Percentiles rank a stretch among this genome's conserved stretches.
Evolutionary conservation across 2,329 filamentous ascomycete genomes (phyloP).

Genomic region (Trichoderma brevicompactum): DNA sequence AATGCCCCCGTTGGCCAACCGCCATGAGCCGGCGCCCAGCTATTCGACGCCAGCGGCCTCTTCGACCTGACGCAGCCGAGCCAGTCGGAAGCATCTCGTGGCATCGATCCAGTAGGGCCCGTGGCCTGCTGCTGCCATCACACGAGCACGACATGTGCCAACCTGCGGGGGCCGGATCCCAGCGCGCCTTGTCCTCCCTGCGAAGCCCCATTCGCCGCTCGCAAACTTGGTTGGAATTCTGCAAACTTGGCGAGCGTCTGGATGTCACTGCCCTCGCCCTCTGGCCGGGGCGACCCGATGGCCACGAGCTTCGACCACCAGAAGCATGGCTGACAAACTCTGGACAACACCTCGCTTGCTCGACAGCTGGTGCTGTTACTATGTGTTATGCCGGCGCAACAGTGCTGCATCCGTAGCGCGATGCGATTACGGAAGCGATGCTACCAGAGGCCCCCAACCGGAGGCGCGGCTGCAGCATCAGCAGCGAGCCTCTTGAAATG

Average conservation of each 20-base stretch:
- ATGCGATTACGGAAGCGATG: constrained; percentile 24
- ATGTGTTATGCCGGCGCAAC: neutral
- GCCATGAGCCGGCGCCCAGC: constrained; percentile 9
- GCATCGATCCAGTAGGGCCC: neutral
- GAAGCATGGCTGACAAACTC: too few species aligned
- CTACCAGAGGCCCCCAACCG: constrained; percentile 2
- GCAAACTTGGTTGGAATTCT: constrained; percentile 19
- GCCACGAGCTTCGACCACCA: neutral
- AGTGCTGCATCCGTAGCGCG: constrained; percentile 24
- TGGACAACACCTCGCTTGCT: neutral
- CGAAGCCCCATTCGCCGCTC: constrained; percentile 1
- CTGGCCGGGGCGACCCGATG: constrained; percentile 16
- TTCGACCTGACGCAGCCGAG: constrained; percentile 10
- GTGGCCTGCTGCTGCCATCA: constrained; percentile 17
- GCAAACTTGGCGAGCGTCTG: constrained; percentile 5
- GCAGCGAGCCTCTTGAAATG: constrained; percentile 19
- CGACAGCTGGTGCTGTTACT: too few species aligned
- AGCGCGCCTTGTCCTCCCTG: neutral
- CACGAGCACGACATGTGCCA: constrained; percentile 27
- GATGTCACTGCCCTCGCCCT: neutral
- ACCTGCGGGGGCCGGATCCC: constrained; percentile 18
- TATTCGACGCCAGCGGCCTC: constrained; percentile 7
- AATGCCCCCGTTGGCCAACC: constrained; percentile 12
- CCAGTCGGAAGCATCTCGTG: constrained; percentile 21
- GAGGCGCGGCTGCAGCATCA: constrained; percentile 18